Evolutionary conservation across 768 basidiomycete genomes (phyloP), one percentile per base, ranked within the genome.

Genomic region (Russula abietina): DNA sequence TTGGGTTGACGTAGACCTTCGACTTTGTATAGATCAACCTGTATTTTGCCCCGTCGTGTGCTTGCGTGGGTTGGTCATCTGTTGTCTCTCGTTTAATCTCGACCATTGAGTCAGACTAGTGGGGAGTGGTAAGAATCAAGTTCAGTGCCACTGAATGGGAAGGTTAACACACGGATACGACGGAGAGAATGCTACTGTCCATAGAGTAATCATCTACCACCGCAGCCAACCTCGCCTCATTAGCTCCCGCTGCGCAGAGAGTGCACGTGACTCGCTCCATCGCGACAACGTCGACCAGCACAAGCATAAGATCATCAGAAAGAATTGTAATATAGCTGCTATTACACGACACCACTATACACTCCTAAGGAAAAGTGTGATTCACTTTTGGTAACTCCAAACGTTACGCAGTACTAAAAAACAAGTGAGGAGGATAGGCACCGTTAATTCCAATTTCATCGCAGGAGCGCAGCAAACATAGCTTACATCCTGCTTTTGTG

Each of bases 1-100:
- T 96, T 0, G 97, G 97, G 68, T 98, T 92, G 49, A 99, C 86
- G 71, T 96, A 94, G 50, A 98, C 96, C 73, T 94, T 95, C 46
- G 89, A 91, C 73, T 96, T 97, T 73, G 86, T 88, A 69, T 93
- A 97, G 16, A 98, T 73, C 53, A 98, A 79, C 50, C 89, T 80
- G 71, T 84, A 83, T 72, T 83, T 85, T 69, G 73, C 73, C 68
- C 85, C 85, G 67, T 87, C 85, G 59, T 82, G 79, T 0, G 33
- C 50, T 41, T 24, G 45, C 30, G 50, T 55, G 59, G 61, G 69
- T 69, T 57, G 70, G 57, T 56, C 61, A 56, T 52, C 46, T 51
- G 68, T 61, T 38, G 73, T 43, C n/a, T 67, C 70, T 62, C 77
- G 82, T 69, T 80, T 84, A 69, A 90, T 89, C 76, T 89, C 87